Base-by-base conservation (phyloP, 2,329 filamentous ascomycete species). In the Grosmannia penicillata region DNA sequence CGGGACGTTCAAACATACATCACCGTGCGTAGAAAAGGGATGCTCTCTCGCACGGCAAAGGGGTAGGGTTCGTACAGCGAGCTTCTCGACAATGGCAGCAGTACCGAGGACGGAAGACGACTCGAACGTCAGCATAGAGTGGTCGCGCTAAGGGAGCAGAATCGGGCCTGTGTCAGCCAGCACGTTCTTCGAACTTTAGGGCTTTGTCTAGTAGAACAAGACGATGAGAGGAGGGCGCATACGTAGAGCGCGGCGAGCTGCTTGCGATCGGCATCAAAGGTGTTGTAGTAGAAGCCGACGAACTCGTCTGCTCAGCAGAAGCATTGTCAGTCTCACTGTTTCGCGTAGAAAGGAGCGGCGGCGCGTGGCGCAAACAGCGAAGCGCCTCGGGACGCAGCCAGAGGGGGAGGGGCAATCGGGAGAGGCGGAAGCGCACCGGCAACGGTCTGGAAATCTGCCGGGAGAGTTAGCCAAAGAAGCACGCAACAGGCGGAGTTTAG, bases 51-150 rank as follows among this genome's bases (percentile, higher is more conserved):
- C n/a, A n/a, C n/a, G n/a, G n/a, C 7, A 23, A 14, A 4, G 23
- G 27, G 15, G 8, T 8, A 28, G 32, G 59, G n/a, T n/a, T n/a
- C 75, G 51, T 67, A 96, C 89, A 43, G 60, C 57, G 45, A 96
- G 73, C 71, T 95, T 95, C 59, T 84, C 76, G 39, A 79, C 63
- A 51, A 98, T 95, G 24, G 56, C 56, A 19, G 50, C 54, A 26
- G 64, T 62, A 45, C 89, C 87, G 53, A 75, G 66, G 43, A 73
- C 60, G 13, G 79, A 75, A 32, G 65, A 51, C 33, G 70, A 77
- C 71, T 96, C 85, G 54, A 95, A 96, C 36, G 89, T 95, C 61
- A 96, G 70, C 82, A 94, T 93, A 35, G 91, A 96, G 44, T 78
- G 60, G 5, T 80, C 72, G 53, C 82, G 76, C 85, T 94, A 17